Evolutionary conservation across 202 grass and related monocot species (phyloP), one percentile per base, ranked within the genome.

Genomic region (Carex sylvatica): DNA sequence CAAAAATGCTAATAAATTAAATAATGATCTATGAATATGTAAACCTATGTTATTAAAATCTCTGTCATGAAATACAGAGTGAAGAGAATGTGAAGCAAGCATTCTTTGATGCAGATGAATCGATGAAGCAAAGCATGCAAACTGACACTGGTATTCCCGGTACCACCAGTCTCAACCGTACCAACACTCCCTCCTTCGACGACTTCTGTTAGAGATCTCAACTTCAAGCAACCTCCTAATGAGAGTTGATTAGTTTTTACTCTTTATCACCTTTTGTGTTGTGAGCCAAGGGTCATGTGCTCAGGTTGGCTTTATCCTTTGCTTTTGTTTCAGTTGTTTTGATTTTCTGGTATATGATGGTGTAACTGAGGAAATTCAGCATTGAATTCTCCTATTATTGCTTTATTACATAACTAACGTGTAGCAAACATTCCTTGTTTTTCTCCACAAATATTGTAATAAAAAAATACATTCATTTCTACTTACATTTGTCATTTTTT

Each of bases 121-220:
- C 78, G 31, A 65, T 81, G 78, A 81, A 81, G 77, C 58, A 80
- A 26, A 65, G 61, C 20, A 65, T 65, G 78, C 60, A 23, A 65
- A 14, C 42, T 64, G 78, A 81, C 61, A 65, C 33, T 20, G n/a
- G 40, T 81, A 65, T 47, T 8, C 40, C 78, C 11, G 78, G 78
- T 65, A 81, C 78, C 42, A 65, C 59, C 20, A 30, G 59, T 47
- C 61, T 81, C 3, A 3, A 65, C 60, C 78, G 78, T 81, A 81
- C 78, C 78, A 81, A 58, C 54, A 81, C 78, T 81, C 78, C 78
- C 3, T 81, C 78, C 54, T 81, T 81, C 22, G 60, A 81, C 65
- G 38, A 81, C 6, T 16, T 81, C 3, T 81, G 59, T 18, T 81
- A 65, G 24, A 65, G 38, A 63, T 80, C 38, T 46, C 33, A 61